Base-by-base conservation (phyloP, 1,284 basidiomycete species). In the Psilocybe mexicana region DNA sequence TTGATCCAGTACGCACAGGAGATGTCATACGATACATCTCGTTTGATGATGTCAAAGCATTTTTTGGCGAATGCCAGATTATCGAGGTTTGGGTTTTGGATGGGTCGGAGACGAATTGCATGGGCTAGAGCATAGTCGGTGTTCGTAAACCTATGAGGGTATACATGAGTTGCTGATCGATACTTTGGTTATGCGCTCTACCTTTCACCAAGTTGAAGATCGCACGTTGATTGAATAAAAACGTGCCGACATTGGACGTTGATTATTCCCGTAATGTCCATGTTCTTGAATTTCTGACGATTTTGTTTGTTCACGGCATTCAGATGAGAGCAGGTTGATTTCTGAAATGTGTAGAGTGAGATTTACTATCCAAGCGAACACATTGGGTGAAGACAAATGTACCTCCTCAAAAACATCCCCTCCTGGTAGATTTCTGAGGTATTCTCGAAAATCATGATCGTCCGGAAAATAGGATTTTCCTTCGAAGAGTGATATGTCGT, bases 211-310 rank as follows among this genome's bases (percentile, higher is more conserved):
- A 62, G 52, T 11, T 58, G 59, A 4, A 70, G 57, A 46, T 70
- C 68, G 1, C 66, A 66, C 10, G 43, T 65, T 0, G 70, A 61
- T 24, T 62, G 47, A n/a, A 72, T 59, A 6, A 70, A 63, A 2
- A 69, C 56, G 54, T 72, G 69, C 5, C 40, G 43, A 35, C 70
- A 72, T 42, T 69, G 66, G 8, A 65, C 58, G 14, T 67, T 65
- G 5, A 70, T 67, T 1, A 68, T 59, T 0, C 69, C 69, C 0
- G 61, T 67, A 3, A 65, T 54, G 14, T 64, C 63, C 66, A 69
- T 68, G 43, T 69, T 67, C 33, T 65, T 64, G 56, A 70, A 70
- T 47, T 72, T 70, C 50, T 67, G 67, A 14, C 60, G 55, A 42
- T 70, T 62, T 46, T 70, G 68, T 18, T 69, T 69, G 5, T 69